A percentile compares a stretch with the other conserved stretches of the same genome.
phyloP scores from a whole-genome alignment of 495 filamentous ascomycete species.

The Lophiotrema nucula region DNA sequence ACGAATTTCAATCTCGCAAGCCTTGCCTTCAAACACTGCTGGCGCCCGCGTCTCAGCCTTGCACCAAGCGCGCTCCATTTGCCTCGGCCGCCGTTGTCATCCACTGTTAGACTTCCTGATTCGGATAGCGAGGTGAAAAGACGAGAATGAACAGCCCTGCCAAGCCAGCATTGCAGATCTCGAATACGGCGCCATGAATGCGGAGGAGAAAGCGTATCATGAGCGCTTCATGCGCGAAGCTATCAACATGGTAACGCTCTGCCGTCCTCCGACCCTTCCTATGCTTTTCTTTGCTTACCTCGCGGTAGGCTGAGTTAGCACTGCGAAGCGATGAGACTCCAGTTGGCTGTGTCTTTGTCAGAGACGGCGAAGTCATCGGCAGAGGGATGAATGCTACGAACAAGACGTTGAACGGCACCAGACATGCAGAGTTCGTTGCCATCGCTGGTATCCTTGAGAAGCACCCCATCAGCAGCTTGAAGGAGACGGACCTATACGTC shows the following conservation, averaged over 20 bases:
- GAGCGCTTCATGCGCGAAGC: conserved; percentile 47
- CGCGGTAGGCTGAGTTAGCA: conserved; percentile 68
- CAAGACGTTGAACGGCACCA: conserved; percentile 76
- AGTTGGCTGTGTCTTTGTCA: conserved; percentile 90
- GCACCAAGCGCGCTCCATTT: neutral
- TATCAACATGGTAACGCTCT: conserved; percentile 41
- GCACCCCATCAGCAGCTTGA: conserved; percentile 60
- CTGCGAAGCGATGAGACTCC: conserved; percentile 85
- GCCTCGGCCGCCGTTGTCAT: neutral
- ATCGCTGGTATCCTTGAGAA: conserved; percentile 60
- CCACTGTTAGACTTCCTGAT: neutral
- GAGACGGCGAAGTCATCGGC: conserved; percentile 70
- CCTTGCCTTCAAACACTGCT: neutral
- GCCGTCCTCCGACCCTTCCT: neutral
- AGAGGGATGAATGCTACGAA: conserved; percentile 96
- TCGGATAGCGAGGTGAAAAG: neutral
- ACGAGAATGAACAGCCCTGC: conserved; percentile 12
- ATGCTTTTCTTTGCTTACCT: neutral
- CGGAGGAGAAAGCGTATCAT: conserved; percentile 36
- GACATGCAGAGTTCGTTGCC: conserved; percentile 91
- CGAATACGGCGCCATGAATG: conserved; percentile 15
- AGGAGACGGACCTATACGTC: conserved; percentile 80
- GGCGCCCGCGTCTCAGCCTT: neutral
- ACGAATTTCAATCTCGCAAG: neutral
- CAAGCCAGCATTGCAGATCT: conserved; percentile 14